Percentiles rank a stretch among this genome's conserved stretches.
These are phyloP conservation scores for Trifolium pratense DNA, from an alignment of 306 rosid genomes.

Conservation along the genomic window DNA sequence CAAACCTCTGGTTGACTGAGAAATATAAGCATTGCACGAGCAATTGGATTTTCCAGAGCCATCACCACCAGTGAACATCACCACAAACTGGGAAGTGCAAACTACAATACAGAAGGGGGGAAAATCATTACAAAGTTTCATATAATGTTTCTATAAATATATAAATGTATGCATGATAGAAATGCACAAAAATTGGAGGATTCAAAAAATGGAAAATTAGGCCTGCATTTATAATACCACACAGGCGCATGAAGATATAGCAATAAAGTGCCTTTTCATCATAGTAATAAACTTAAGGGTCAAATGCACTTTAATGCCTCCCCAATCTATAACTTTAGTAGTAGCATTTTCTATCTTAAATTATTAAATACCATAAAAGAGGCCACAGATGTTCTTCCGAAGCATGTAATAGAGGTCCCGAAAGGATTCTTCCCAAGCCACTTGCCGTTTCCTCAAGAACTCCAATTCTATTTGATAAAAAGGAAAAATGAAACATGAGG, in stretches of 20 bases:
- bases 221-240: slow-evolving; percentile 18
- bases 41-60: slow-evolving; percentile 56
- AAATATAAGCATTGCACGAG: slow-evolving; percentile 70
- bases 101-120: slow-evolving; percentile 50
- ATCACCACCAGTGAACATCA: slow-evolving; percentile 74
- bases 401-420: slow-evolving; percentile 89
- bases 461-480: slow-evolving; percentile 69
- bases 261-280: slow-evolving; percentile 10
- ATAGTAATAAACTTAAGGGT: not conserved
- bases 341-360: not conserved
- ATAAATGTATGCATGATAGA: not conserved
- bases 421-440: slow-evolving; percentile 88
- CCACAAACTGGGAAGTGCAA: slow-evolving; percentile 85
- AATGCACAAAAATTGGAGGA: slow-evolving; percentile 29
- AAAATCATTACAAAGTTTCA: slow-evolving; percentile 22
- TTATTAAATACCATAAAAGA: slow-evolving; percentile 77
- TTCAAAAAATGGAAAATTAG: slow-evolving; percentile 15
- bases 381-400: slow-evolving; percentile 72
- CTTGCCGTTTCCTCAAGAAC: slow-evolving; percentile 72
- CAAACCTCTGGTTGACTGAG: slow-evolving; percentile 83
- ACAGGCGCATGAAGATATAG: slow-evolving; percentile 20
- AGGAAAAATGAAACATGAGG: slow-evolving; percentile 13
- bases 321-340: not conserved
- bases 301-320: not conserved
- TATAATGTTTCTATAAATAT: slow-evolving; percentile 11